Base-by-base conservation (phyloP, 768 basidiomycete species). In the Amyloporia xantha region DNA sequence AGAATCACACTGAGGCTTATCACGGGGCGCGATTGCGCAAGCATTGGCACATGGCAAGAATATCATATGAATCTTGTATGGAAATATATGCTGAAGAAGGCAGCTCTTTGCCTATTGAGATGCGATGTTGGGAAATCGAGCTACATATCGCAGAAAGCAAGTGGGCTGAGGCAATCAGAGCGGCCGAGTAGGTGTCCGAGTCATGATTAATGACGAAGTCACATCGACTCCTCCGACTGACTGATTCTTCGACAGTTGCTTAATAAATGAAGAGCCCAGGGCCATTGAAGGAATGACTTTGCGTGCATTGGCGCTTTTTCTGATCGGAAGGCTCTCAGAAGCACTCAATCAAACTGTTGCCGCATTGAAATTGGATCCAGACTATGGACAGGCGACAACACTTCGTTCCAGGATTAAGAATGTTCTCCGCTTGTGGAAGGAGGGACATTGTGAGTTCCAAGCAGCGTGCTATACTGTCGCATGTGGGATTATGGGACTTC, bases 281-380 rank as follows among this genome's bases (percentile, higher is more conserved):
- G 84, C 86, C 0, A 82, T 87, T 0, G 90, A 92, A 47, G 79
- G 79, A 11, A 75, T 91, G 25, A 71, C 81, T 13, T 62, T 82
- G n/a, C 78, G 89, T 30, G 91, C 86, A 1, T 70, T 86, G 12
- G 80, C 90, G 1, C 72, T 91, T 3, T 89, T 91, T 70, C 69
- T 88, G 28, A 70, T 69, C 2, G 86, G 79, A 2, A 81, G 81
- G 48, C 67, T 88, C 5, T 69, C 83, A 1, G 78, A 82, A 54
- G 79, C 87, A 1, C 66, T 84, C 25, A 76, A 81, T 50, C 87
- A 91, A 56, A 71, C 73, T 26, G 70, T 73, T 37, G 78, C 76
- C 9, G 86, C 86, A 0, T 73, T 92, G 7, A 75, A 82, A 17
- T 67, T 81, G 20, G 91, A 91, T 62, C 90, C 90, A 0, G 84